A percentile compares a stretch with the other conserved stretches of the same genome.
Conservation (phyloP, 257 asterid genomes). For the Schizonepeta tenuifolia region DNA sequence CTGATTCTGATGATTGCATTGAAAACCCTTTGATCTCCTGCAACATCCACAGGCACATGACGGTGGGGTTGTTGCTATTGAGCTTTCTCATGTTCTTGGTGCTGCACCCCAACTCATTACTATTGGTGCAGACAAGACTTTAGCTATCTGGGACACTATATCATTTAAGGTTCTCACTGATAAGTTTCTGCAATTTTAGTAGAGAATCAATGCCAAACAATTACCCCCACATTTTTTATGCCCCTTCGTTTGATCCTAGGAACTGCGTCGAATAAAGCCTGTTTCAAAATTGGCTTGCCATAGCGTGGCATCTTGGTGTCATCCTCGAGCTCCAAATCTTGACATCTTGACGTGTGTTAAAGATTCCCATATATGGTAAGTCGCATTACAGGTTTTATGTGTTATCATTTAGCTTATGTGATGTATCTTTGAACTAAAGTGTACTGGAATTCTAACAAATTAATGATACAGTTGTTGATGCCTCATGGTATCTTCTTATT, state of each 20-base stretch:
- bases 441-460: conserved; percentile 11
- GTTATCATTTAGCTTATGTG: neutral
- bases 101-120: conserved; percentile 97
- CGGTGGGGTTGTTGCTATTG: conserved; percentile 94
- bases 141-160: conserved; percentile 97
- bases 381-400: neutral
- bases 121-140: conserved; percentile 93
- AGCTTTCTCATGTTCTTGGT: conserved; percentile 92
- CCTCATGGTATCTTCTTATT: conserved; percentile 23
- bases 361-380: conserved; percentile 91
- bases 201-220: neutral
- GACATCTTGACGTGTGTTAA: conserved; percentile 96
- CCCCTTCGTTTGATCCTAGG: conserved; percentile 51
- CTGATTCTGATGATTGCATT: conserved; percentile 28
- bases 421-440: conserved; percentile 4
- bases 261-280: conserved; percentile 93
- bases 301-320: conserved; percentile 99
- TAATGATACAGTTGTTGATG: conserved; percentile 20
- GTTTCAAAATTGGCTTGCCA: conserved; percentile 96
- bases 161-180: conserved; percentile 76
- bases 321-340: conserved; percentile 99
- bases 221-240: conserved; percentile 17
- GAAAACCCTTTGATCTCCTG: conserved; percentile 35
- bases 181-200: conserved; percentile 23
- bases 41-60: conserved; percentile 84